Conservation (phyloP, 441 rosid genomes). For the Pelargonium myrrhifolium region DNA sequence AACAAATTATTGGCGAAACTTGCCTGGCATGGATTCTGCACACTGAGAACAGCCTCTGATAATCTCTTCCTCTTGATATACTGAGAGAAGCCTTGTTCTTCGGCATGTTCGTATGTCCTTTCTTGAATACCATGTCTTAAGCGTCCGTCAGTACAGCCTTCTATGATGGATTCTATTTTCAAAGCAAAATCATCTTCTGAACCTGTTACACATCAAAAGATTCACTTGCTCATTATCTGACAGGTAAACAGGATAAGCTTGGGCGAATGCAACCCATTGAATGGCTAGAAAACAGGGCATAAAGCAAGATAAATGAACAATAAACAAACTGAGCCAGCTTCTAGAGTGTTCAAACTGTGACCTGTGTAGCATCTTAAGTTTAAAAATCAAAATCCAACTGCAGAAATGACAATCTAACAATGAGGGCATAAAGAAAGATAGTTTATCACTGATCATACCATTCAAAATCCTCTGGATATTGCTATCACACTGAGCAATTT, state of each 20-base stretch:
- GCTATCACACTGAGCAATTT: conserved; percentile 60
- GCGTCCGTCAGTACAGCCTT: conserved; percentile 34
- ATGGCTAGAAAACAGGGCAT: not conserved
- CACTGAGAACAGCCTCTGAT: conserved; percentile 24
- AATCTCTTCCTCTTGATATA: conserved; percentile 22
- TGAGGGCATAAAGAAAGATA: conserved; percentile 12
- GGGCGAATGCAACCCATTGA: conserved; percentile 1
- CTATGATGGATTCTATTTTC: conserved; percentile 46
- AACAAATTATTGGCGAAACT: conserved; percentile 15
- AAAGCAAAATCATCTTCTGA: conserved; percentile 42
- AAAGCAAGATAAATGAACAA: not conserved
- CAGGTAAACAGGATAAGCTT: not conserved
- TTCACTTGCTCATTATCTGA: not conserved
- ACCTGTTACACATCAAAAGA: conserved; percentile 23
- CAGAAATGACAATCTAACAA: conserved; percentile 1
- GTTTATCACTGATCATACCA: conserved; percentile 27
- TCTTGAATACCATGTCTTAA: conserved; percentile 20
- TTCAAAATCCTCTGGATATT: conserved; percentile 39
- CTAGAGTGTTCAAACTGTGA: not conserved
- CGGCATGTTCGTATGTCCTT: conserved; percentile 18
- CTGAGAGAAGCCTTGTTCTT: conserved; percentile 25
- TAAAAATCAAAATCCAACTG: not conserved
- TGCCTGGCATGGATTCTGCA: conserved; percentile 51
- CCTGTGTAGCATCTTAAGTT: not conserved
- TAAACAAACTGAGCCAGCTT: not conserved